Evolutionary conservation across 106 monocot species (phyloP).

Genomic region (Dendrobium chrysotoxum): DNA sequence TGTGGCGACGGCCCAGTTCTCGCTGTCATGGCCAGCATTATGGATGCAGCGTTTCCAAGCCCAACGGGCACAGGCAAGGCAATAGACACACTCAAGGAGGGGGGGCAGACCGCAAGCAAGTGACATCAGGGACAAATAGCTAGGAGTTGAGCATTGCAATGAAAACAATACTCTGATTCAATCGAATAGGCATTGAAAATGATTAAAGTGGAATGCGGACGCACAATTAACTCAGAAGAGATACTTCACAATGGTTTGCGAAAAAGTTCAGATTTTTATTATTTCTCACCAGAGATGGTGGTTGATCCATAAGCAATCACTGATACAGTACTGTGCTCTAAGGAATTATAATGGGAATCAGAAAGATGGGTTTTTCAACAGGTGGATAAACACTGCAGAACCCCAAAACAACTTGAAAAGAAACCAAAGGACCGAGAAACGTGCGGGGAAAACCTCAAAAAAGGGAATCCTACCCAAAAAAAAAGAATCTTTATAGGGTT

Average conservation of each 20-base stretch:
- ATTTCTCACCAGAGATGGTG: neutral
- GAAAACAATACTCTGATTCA: neutral
- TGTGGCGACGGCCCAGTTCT: slow-evolving; percentile 74
- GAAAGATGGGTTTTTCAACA: neutral
- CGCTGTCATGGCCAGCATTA: slow-evolving; percentile 69
- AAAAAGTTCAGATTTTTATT: neutral
- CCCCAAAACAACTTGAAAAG: neutral
- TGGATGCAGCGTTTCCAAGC: slow-evolving; percentile 71
- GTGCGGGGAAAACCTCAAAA: neutral
- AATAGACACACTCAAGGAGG: slow-evolving; percentile 77
- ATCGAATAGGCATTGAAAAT: neutral
- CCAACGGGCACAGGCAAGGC: slow-evolving; percentile 76
- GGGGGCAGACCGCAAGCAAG: slow-evolving; percentile 68
- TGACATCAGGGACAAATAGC: slow-evolving; percentile 40
- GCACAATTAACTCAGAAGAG: neutral
- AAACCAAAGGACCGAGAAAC: neutral
- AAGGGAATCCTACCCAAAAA: neutral
- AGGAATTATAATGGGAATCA: neutral
- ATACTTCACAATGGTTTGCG: neutral
- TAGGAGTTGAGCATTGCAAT: neutral
- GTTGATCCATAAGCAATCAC: neutral
- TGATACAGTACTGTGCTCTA: neutral
- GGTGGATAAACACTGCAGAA: neutral
- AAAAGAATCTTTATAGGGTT: neutral
- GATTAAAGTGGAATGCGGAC: neutral